Conservation (phyloP, 768 basidiomycete species). For the Leccinum imitatum region DNA sequence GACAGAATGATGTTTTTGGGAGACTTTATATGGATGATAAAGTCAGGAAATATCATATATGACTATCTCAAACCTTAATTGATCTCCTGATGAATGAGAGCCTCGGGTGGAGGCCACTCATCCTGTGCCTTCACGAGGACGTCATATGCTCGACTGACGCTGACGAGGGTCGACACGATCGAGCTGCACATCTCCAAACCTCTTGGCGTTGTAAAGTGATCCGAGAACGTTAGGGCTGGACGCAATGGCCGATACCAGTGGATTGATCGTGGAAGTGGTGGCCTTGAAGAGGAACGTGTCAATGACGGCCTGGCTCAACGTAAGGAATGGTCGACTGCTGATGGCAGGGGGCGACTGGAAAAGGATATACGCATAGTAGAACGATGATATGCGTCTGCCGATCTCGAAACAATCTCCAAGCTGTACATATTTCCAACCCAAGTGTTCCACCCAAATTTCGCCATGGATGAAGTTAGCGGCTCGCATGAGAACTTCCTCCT, state of each 20-base stretch:
- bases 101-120: conserved; percentile 70
- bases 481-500: conserved; percentile 80
- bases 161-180: conserved; percentile 66
- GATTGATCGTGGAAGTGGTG: conserved; percentile 77
- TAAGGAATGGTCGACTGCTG: conserved; percentile 55
- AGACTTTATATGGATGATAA: too few relatives aligned
- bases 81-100: conserved; percentile 41
- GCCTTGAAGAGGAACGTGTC: conserved; percentile 75
- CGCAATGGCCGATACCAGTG: conserved; percentile 70
- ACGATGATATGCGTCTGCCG: conserved; percentile 58
- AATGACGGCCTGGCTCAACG: conserved; percentile 60
- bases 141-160: conserved; percentile 66
- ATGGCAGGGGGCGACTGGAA: conserved; percentile 56
- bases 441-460: conserved; percentile 86
- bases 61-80: too few relatives aligned
- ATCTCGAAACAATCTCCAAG: conserved; percentile 86
- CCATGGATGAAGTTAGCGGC: conserved; percentile 77
- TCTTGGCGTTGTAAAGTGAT: conserved; percentile 59
- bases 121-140: conserved; percentile 64
- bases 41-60: too few relatives aligned
- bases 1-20: too few relatives aligned
- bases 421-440: conserved; percentile 83
- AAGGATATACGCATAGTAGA: conserved; percentile 74
- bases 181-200: conserved; percentile 76
- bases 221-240: conserved; percentile 57